Base-by-base conservation (phyloP, 352 stramenopile species). In the Globisporangium rhizosaccharum region DNA sequence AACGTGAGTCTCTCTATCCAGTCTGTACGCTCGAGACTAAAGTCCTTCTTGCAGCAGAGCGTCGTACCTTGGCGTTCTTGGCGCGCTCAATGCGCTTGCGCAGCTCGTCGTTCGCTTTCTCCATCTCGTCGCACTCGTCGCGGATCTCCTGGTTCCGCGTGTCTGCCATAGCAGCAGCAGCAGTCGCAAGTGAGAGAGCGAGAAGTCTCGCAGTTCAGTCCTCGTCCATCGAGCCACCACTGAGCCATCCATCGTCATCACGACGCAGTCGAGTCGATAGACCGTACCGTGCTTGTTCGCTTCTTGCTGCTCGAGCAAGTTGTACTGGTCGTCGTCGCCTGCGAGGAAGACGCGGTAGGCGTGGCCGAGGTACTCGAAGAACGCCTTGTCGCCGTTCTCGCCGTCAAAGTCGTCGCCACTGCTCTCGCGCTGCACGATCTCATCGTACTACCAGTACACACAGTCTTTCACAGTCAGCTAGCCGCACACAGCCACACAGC, bases 261-360 rank as follows among this genome's bases (percentile, higher is more conserved):
- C 28, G 28, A 6, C 28, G 28, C 28, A 33, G 28, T 1, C 17
- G 36, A 28, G 28, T 51, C 46, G 56, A 3, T 11, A 53, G 10
- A 28, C 57, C 70, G 56, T 62, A 84, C 73, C 73, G 46, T 77
- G 61, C 56, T 86, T 83, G 42, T 62, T 68, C 48, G 68, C 67
- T 44, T 88, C 73, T 39, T 96, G 76, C 41, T 79, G 72, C 71
- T 98, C 90, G 23, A 99, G 71, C 14, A 75, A 61, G 36, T 87
- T 80, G 62, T 89, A 92, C 53, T 85, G 75, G 37, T 97, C 92
- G 60, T 99, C 95, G 60, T 99, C 91, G 39, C 94, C 91, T 5
- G 82, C 71, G 48, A 99, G 69, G 68, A 99, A 99, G 23, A 86
- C 83, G 41, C 71, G 71, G 70, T 99, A 99, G 6, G 90, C 85